A percentile compares a stretch with the other conserved stretches of the same genome.
These are phyloP conservation scores for Pythium pyrilobum DNA, from an alignment of 352 stramenopile genomes.

Conservation along the genomic window DNA sequence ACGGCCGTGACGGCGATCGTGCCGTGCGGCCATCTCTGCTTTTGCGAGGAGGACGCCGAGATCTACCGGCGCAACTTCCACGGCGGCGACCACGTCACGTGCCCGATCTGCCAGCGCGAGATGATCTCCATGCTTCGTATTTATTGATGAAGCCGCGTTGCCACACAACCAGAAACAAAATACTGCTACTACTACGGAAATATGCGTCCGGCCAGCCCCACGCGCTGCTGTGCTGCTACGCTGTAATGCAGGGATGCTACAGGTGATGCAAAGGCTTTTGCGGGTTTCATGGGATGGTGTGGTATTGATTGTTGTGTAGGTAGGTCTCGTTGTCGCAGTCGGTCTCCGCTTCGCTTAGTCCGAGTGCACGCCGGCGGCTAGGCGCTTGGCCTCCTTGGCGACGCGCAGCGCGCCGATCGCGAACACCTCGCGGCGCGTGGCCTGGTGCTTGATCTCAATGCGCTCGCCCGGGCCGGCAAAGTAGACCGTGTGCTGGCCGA, in stretches of 20 bases:
- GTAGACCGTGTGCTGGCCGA: conserved; percentile 78
- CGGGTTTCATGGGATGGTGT: no score
- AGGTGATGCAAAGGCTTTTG: no score
- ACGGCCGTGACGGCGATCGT: conserved; percentile 68
- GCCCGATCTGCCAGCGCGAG: conserved; percentile 77
- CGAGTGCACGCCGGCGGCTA: conserved; percentile 56
- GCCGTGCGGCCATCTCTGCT: conserved; percentile 79
- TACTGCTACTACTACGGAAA: background rate
- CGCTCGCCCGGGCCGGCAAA: conserved; percentile 74
- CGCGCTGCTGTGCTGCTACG: no score
- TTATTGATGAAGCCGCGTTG: conserved; percentile 32
- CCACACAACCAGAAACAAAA: background rate
- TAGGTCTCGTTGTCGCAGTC: background rate
- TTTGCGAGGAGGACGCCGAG: conserved; percentile 78
- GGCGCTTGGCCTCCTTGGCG: conserved; percentile 43
- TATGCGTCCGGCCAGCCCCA: no score
- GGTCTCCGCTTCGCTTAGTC: conserved; percentile 24
- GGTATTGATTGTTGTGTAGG: background rate
- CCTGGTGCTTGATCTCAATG: conserved; percentile 83
- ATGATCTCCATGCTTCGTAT: conserved; percentile 77
- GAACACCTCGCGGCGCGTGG: conserved; percentile 76
- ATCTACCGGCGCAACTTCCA: conserved; percentile 47
- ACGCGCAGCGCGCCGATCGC: conserved; percentile 67
- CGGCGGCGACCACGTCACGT: conserved; percentile 31
- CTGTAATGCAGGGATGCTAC: no score